phyloP scores from a whole-genome alignment of 306 rosid genomes.

The Cucumis melo region DNA sequence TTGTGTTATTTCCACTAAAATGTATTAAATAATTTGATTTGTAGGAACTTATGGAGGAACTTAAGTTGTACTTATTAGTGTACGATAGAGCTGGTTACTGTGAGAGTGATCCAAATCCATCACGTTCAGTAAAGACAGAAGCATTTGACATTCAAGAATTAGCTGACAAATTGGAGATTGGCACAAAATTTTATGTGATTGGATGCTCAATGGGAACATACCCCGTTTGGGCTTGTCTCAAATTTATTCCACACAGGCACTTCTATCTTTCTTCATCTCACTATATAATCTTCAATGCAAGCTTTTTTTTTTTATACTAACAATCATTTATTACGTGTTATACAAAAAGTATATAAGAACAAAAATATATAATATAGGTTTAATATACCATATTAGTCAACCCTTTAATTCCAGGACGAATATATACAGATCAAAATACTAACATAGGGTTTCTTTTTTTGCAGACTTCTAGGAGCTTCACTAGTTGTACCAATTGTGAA shows the following conservation, averaged over 20 bases:
- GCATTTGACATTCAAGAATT: conserved; percentile 81
- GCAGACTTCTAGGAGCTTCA: conserved; percentile 64
- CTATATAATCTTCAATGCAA: not conserved
- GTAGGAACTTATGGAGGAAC: conserved; percentile 53
- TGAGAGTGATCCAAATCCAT: conserved; percentile 74
- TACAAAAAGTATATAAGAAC: no score
- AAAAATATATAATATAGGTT: no score
- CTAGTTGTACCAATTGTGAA: conserved; percentile 56
- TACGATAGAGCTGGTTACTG: conserved; percentile 84
- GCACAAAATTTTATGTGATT: conserved; percentile 43
- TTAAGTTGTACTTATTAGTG: conserved; percentile 36
- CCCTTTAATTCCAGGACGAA: no score
- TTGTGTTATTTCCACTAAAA: not conserved
- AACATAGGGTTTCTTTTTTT: no score
- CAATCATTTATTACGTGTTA: no score
- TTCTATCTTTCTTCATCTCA: not conserved
- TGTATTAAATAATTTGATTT: not conserved
- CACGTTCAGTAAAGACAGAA: conserved; percentile 67
- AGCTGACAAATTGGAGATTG: conserved; percentile 56
- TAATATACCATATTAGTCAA: no score
- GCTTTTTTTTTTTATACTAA: no score
- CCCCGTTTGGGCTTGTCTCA: conserved; percentile 57
- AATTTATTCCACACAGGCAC: conserved; percentile 71
- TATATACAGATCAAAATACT: no score
- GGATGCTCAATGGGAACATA: conserved; percentile 70